phyloP scores from a whole-genome alignment of 371 early-diverging fungal genomes.

The Blakeslea trispora region DNA sequence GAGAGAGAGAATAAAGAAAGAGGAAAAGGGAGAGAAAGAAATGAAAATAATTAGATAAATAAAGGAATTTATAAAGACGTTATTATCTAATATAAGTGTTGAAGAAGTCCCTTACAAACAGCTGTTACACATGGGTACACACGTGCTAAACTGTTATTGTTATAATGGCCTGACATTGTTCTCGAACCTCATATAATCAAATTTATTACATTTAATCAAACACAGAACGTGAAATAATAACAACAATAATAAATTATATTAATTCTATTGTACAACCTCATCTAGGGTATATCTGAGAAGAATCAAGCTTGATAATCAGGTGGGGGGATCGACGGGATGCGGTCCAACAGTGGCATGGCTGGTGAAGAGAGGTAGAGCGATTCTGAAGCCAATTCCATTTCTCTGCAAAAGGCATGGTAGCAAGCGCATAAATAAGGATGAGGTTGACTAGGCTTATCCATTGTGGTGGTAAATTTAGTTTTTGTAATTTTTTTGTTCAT shows the following conservation, averaged over 20 bases:
- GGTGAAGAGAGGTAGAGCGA: constrained; percentile 24
- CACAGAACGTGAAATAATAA: constrained; percentile 1
- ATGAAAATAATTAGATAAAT: no score
- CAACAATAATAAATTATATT: background rate
- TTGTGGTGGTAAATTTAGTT: constrained; percentile 5
- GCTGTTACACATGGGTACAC: no score
- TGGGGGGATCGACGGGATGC: constrained; percentile 45
- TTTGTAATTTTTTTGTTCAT: constrained; percentile 7
- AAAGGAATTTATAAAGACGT: no score
- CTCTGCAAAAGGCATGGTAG: constrained; percentile 36
- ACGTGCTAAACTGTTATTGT: constrained; percentile 13
- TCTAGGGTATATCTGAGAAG: background rate
- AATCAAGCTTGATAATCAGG: constrained; percentile 33
- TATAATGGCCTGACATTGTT: constrained; percentile 22
- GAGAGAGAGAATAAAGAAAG: no score
- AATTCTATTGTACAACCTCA: background rate
- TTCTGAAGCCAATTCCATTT: constrained; percentile 45
- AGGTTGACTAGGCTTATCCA: constrained; percentile 19
- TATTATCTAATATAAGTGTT: no score
- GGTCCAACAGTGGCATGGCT: constrained; percentile 30
- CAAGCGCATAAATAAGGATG: constrained; percentile 38
- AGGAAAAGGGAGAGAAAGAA: no score
- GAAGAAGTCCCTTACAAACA: no score
- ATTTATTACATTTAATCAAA: constrained; percentile 6
- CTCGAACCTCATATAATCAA: constrained; percentile 10